Evolutionary conservation across 176 grass and related monocot species (phyloP), one percentile per base, ranked within the genome.

Genomic region (Carex littledalei): DNA sequence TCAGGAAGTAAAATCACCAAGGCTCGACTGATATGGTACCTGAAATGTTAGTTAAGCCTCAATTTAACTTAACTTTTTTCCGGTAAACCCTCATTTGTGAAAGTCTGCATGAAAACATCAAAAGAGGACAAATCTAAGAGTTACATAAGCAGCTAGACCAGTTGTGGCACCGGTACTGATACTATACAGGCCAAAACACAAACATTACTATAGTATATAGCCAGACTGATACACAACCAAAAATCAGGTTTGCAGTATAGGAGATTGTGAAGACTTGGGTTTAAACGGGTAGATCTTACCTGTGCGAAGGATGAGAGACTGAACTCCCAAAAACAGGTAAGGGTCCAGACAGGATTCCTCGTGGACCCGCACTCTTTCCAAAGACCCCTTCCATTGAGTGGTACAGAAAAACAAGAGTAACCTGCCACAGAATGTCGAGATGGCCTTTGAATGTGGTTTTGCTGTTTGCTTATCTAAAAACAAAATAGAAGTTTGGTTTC

Each of bases 361-460:
- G 6, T 2, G 80, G 58, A 49, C 80, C 80, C 6, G 80, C 58
- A 29, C 34, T 67, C 56, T 52, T 67, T 3, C 80, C n/a, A 4
- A 83, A 83, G 11, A 49, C 22, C 13, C 22, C 73, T 55, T 55
- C 47, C 73, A 77, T 76, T 76, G 41, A 43, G 41, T 43, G 41
- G 41, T 43, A 63, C 24, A 24, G 24, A 26, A 55, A 41, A 81
- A 65, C 3, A 49, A 47, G 26, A 80, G 22, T 47, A 88, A 98
- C 96, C 96, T 98, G 88, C 96, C 96, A 91, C 93, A 98, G 67
- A 92, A 98, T 1, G 88, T 87, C 21, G 96, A 98, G 61, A 98
- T 24, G 68, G 90, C 86, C 91, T 98, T 98, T n/a, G 96, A 95
- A 68, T 94, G 83, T 66, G 90, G 90, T 64, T 83, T 88, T 89